Evolutionary conservation across 805 yeast species (phyloP).

Genomic region (Hanseniaspora meyeri): DNA sequence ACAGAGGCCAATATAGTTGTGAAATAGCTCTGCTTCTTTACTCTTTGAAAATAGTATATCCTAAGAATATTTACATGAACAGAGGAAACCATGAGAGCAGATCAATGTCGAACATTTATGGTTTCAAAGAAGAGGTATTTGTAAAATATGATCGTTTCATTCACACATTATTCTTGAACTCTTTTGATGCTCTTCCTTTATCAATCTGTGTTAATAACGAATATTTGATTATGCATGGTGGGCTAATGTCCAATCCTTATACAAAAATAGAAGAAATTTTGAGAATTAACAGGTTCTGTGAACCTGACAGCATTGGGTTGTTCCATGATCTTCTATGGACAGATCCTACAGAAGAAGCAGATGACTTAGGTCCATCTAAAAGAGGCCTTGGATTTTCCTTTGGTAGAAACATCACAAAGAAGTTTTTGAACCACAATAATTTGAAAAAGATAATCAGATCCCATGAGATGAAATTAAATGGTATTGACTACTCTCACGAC

Average conservation of each 20-base stretch:
- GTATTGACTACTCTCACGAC: conserved; percentile 77
- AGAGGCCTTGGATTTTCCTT: conserved; percentile 94
- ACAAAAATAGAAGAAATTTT: conserved; percentile 65
- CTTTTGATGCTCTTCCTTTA: conserved; percentile 75
- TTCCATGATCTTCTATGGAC: conserved; percentile 98
- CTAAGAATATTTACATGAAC: conserved; percentile 58
- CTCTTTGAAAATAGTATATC: conserved; percentile 63
- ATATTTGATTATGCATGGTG: conserved; percentile 91
- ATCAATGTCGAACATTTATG: conserved; percentile 93
- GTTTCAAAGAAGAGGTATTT: conserved; percentile 92
- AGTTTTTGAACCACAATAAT: conserved; percentile 59
- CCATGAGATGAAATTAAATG: conserved; percentile 89
- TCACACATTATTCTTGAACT: conserved; percentile 71
- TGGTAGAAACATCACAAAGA: conserved; percentile 86
- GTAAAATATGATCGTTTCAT: conserved; percentile 71
- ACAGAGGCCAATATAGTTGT: conserved; percentile 96
- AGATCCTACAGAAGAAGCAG: conserved; percentile 62
- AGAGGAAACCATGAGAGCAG: conserved; percentile 96
- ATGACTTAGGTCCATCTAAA: conserved; percentile 77
- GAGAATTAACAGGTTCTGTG: conserved; percentile 57
- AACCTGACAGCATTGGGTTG: conserved; percentile 82
- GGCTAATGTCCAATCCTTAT: conserved; percentile 68
- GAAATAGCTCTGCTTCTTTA: conserved; percentile 81
- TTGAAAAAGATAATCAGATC: conserved; percentile 77
- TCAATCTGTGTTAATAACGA: conserved; percentile 68